These are phyloP conservation scores for Drosera capensis DNA, from an alignment of 148 eudicot species.

Conservation along the genomic window DNA sequence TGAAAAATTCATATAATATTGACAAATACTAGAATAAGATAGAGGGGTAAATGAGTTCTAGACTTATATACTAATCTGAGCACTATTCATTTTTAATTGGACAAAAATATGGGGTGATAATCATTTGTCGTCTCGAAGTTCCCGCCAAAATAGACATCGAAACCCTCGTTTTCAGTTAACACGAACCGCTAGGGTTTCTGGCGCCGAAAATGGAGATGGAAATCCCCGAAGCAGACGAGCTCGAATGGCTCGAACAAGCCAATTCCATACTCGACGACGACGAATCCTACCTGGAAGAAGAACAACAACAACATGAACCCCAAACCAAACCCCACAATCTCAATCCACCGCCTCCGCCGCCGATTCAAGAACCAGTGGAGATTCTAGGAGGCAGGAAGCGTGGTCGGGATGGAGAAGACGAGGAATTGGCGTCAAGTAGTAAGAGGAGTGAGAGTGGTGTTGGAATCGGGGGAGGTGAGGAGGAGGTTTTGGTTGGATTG, in stretches of 20 bases:
- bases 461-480: not conserved
- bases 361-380: not conserved
- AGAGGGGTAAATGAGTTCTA: too few species aligned
- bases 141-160: too few species aligned
- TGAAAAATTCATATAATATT: too few species aligned
- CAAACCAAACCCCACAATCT: slow-evolving; percentile 13
- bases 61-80: too few species aligned
- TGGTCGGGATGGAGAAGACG: too few species aligned
- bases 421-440: too few species aligned
- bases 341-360: not conserved
- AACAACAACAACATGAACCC: slow-evolving; percentile 11
- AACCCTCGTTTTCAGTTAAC: slow-evolving; percentile 3
- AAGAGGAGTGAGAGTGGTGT: not conserved
- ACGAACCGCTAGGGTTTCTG: slow-evolving; percentile 1
- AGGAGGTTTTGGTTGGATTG: slow-evolving; percentile 13
- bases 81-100: too few species aligned
- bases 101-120: too few species aligned
- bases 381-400: too few species aligned
- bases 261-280: slow-evolving; percentile 33
- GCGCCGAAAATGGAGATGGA: slow-evolving; percentile 38
- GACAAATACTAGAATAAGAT: too few species aligned
- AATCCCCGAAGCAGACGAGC: slow-evolving; percentile 61
- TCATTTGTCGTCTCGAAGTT: too few species aligned
- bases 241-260: slow-evolving; percentile 82
- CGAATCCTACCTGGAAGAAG: slow-evolving; percentile 13